Base-by-base conservation (phyloP, 805 yeast genomes). In the Candida silvatica region DNA sequence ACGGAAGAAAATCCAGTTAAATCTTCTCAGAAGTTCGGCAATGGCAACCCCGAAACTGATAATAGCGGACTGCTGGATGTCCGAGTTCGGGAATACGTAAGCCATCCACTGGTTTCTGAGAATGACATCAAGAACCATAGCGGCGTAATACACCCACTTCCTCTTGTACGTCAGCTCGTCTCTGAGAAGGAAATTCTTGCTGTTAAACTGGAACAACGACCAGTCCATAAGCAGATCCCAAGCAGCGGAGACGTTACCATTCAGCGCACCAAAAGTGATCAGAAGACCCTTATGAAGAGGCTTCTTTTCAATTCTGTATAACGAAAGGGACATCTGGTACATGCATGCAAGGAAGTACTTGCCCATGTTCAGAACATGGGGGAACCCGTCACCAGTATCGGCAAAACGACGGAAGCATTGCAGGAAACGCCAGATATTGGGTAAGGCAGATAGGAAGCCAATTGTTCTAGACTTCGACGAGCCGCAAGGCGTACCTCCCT, bases 201-300 rank as follows among this genome's bases (percentile, higher is more conserved):
- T 67, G 11, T 65, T 69, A 20, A 74, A 62, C 54, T 85, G 95
- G 37, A 82, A 66, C 48, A 92, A 62, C 2, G 97, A 87, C 90
- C 95, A 92, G 62, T 92, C 98, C 95, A 92, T 86, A 28, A 88
- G 62, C 5, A 92, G 62, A 58, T 92, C 98, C 98, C 98, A 92
- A 3, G 77, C 43, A 0, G 81, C 58, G 23, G 88, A 69, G 49
- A 71, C 72, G 1, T 78, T 34, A 0, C 96, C 75, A 55, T 92
- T 88, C 27, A 85, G 45, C 0, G 72, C 52, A 0, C 94, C 96
- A 61, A 87, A 71, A 0, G 76, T 56, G 15, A 90, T 82, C 49
- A 87, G 82, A 1, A 73, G 63, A 0, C 74, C 74, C 37, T 79
- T 65, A 42, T 66, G 56, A 14, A 49, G 47, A 17, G 55, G 44